Evolutionary conservation across 805 yeast species (phyloP).

Genomic region (Lipomyces orientalis): DNA sequence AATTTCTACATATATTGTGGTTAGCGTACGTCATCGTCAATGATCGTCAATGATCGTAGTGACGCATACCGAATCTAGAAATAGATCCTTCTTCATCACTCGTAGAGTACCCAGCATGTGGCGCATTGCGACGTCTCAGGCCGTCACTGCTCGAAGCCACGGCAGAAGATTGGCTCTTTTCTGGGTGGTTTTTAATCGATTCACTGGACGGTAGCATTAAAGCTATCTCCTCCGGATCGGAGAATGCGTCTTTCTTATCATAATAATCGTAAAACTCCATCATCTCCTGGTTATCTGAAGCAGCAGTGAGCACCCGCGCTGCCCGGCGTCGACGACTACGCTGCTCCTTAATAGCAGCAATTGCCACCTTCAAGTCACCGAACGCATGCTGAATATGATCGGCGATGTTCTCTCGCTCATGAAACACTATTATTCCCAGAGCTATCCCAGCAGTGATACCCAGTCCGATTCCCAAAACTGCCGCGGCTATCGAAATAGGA

Average conservation of each 20-base stretch:
- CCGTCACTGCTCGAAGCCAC: constrained; percentile 3
- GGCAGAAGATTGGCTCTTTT: neutral
- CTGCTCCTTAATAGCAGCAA: constrained; percentile 1
- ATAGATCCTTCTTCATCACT: neutral
- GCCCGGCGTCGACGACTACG: constrained; percentile 11
- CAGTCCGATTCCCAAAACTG: constrained; percentile 19
- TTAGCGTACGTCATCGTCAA: neutral
- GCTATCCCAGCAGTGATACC: constrained; percentile 22
- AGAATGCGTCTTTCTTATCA: neutral
- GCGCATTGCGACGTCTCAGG: neutral
- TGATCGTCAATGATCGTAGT: neutral
- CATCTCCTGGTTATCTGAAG: constrained; percentile 20
- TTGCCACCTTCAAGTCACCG: constrained; percentile 5
- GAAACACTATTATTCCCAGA: constrained; percentile 18
- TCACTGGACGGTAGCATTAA: neutral
- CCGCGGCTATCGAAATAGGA: constrained; percentile 5
- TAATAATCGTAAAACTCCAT: constrained; percentile 19
- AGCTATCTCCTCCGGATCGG: neutral
- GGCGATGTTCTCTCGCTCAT: constrained; percentile 19
- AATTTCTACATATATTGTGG: neutral
- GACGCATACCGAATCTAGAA: neutral
- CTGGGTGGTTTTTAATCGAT: neutral
- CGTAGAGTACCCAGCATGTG: neutral
- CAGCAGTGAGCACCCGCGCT: constrained; percentile 13
- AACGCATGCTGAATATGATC: neutral